phyloP scores from a whole-genome alignment of 192 early-diverging fungal species.

The Coemansia sp. region DNA sequence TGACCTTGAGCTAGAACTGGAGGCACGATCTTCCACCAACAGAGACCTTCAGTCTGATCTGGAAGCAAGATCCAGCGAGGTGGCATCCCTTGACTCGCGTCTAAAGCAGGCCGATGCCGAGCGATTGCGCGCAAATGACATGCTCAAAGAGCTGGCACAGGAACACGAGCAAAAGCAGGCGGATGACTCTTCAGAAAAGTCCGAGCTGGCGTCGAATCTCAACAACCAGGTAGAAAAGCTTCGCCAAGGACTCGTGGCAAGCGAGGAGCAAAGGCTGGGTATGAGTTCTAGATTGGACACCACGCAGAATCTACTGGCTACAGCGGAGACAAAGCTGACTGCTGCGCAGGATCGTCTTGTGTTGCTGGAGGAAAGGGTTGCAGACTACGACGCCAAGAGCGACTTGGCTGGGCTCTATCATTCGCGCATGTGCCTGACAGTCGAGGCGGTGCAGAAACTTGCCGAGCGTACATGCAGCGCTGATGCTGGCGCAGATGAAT shows the following conservation, averaged over 20 bases:
- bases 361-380: constrained; percentile 31
- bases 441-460: background rate
- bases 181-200: constrained; percentile 3
- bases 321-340: constrained; percentile 23
- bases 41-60: constrained; percentile 15
- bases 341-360: constrained; percentile 28
- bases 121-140: constrained; percentile 6
- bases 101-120: constrained; percentile 14
- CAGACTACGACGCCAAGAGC: constrained; percentile 30
- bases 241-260: constrained; percentile 13
- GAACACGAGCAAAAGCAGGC: constrained; percentile 15
- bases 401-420: constrained; percentile 1
- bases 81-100: constrained; percentile 6
- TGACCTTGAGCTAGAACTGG: constrained; percentile 3
- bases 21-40: background rate
- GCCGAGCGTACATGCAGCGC: constrained; percentile 10
- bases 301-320: background rate
- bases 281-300: constrained; percentile 2
- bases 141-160: constrained; percentile 15
- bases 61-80: constrained; percentile 6
- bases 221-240: constrained; percentile 21
- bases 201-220: constrained; percentile 4
- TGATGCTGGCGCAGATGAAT: background rate
- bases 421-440: background rate
- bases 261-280: constrained; percentile 9